Evolutionary conservation across 2,329 filamentous ascomycete species (phyloP).

Genomic region (Aphanocladium album): DNA sequence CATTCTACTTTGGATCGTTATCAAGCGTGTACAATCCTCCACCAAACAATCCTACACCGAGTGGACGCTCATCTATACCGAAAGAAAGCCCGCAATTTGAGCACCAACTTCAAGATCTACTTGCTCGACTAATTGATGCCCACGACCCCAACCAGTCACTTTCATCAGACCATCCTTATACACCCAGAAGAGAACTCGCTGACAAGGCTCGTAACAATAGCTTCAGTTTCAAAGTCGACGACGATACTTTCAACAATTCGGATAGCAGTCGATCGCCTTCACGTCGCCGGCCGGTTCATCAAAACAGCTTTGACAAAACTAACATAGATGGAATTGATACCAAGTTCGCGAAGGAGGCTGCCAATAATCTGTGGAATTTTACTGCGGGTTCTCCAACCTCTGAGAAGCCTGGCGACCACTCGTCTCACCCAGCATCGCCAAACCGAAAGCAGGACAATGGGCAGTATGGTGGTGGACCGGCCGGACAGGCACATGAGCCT

Average conservation of each 20-base stretch:
- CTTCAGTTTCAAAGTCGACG: constrained; percentile 45
- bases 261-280: constrained; percentile 1
- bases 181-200: constrained; percentile 21
- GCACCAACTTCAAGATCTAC: constrained; percentile 32
- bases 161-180: background rate
- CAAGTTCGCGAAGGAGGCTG: constrained; percentile 49
- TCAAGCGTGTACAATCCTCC: constrained; percentile 14
- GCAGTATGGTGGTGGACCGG: background rate
- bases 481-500: constrained; percentile 17
- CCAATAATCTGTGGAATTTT: constrained; percentile 43
- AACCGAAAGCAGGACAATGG: background rate
- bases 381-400: constrained; percentile 40
- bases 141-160: background rate
- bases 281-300: constrained; percentile 27
- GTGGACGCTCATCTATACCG: constrained; percentile 25
- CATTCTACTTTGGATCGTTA: constrained; percentile 10
- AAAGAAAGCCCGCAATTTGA: constrained; percentile 34
- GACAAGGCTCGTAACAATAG: constrained; percentile 35
- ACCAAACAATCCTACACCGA: constrained; percentile 21
- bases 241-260: constrained; percentile 32
- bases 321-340: constrained; percentile 60
- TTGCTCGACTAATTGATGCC: constrained; percentile 21
- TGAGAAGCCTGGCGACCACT: constrained; percentile 26
- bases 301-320: constrained; percentile 40
- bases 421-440: constrained; percentile 6